phyloP scores from a whole-genome alignment of 192 early-diverging fungal species.

The Borealophlyctis nickersoniae region DNA sequence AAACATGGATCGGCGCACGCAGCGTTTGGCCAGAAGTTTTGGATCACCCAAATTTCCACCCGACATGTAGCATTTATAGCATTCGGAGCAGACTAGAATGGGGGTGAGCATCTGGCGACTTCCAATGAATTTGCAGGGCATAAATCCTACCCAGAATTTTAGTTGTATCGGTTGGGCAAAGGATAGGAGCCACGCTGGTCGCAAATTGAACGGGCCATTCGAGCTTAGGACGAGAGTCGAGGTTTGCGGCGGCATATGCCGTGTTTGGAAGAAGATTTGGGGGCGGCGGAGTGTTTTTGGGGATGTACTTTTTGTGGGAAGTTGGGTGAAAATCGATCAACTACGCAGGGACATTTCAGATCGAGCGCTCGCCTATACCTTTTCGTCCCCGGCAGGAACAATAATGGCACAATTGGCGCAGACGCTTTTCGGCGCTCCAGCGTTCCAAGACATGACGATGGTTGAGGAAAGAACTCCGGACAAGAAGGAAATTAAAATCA shows the following conservation, averaged over 20 bases:
- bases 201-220: background rate
- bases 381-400: background rate
- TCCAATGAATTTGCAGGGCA: no score
- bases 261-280: background rate
- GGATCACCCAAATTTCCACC: background rate
- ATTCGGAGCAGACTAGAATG: background rate
- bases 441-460: constrained; percentile 1
- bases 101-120: no score
- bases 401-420: background rate
- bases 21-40: background rate
- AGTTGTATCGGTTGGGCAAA: background rate
- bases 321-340: background rate
- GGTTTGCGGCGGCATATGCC: background rate
- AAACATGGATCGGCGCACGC: background rate
- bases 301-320: background rate
- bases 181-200: background rate
- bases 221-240: background rate
- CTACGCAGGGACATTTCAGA: background rate
- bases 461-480: no score
- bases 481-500: no score
- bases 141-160: no score
- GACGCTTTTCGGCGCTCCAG: background rate
- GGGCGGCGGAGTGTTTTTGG: background rate
- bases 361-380: background rate
- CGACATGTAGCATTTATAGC: background rate